Evolutionary conservation across 2,329 filamentous ascomycete species (phyloP).

Genomic region (Aspergillus sp.): DNA sequence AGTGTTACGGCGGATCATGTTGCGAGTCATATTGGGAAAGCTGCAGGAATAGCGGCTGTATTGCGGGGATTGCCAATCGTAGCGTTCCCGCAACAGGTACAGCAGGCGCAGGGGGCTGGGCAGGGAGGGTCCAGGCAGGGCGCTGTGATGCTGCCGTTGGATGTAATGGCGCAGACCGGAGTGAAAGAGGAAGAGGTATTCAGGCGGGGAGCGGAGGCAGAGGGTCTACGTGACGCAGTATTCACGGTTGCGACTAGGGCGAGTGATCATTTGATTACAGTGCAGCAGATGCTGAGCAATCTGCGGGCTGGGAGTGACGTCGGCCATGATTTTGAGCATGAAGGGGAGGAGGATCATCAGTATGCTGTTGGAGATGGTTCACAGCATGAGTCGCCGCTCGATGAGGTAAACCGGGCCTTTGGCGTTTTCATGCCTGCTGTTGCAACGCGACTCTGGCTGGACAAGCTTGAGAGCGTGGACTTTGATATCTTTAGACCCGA

Average conservation of each 20-base stretch:
- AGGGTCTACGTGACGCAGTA: constrained; percentile 81
- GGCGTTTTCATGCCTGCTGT: constrained; percentile 79
- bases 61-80: constrained; percentile 85
- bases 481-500: constrained; percentile 76
- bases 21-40: constrained; percentile 93
- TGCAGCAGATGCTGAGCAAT: constrained; percentile 84
- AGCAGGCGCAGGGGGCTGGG: constrained; percentile 42
- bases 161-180: constrained; percentile 80
- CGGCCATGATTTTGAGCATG: constrained; percentile 86
- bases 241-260: constrained; percentile 91
- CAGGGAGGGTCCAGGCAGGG: constrained; percentile 52
- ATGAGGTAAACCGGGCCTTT: constrained; percentile 68
- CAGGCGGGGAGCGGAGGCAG: constrained; percentile 72
- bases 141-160: constrained; percentile 76
- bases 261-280: constrained; percentile 93
- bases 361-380: constrained; percentile 34
- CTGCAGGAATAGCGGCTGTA: constrained; percentile 80
- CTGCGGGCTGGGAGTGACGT: constrained; percentile 71
- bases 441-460: constrained; percentile 74
- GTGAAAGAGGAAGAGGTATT: constrained; percentile 89
- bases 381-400: constrained; percentile 33
- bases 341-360: constrained; percentile 68
- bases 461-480: constrained; percentile 73
- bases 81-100: constrained; percentile 68
- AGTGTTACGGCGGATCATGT: constrained; percentile 88